Base-by-base conservation (phyloP, 805 yeast genomes). In the Metschnikowia orientalis region DNA sequence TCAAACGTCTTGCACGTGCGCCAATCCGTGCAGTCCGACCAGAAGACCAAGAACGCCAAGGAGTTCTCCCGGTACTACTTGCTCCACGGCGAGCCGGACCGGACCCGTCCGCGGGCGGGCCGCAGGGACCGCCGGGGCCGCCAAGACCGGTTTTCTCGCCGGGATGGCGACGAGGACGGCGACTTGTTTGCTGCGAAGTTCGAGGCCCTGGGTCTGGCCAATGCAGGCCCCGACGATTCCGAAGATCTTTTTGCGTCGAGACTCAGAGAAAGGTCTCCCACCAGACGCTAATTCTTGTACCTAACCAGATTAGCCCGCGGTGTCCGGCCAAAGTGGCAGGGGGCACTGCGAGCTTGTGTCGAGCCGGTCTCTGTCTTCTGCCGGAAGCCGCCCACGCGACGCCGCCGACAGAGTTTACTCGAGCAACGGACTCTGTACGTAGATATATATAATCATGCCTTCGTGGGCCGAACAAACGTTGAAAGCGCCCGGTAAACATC, bases 11-110 rank as follows among this genome's bases (percentile, higher is more conserved):
- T 79, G 29, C 44, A 54, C 25, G 59, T 71, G 7, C 63, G 89
- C 37, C 73, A 66, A 43, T 65, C 84, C 8, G 63, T 68, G 28
- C 61, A 56, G 30, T 58, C 70, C 2, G 90, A 81, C 54, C 61
- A 63, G 28, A 81, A 81, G 45, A 70, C 69, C 10, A 63, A 63
- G 34, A 74, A 75, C 39, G 79, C 87, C 7, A 61, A 73, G 14
- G 72, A 65, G 9, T 69, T 69, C 34, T 78, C 85, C 13, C 56
- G 83, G 23, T 81, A 79, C 56, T 81, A 81, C 57, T 59, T 79
- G 37, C 50, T 77, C 11, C 80, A 81, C 44, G 90, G 90, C 3
- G 88, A 79, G 50, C 90, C 88, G 3, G 75, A 75, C 38, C 51
- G 59, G 50, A 48, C 71, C 39, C 42, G 24, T 27, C 44, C 47